Evolutionary conservation across 495 filamentous ascomycete genomes (phyloP).

Genomic region (Hypoxylon subgilvum): DNA sequence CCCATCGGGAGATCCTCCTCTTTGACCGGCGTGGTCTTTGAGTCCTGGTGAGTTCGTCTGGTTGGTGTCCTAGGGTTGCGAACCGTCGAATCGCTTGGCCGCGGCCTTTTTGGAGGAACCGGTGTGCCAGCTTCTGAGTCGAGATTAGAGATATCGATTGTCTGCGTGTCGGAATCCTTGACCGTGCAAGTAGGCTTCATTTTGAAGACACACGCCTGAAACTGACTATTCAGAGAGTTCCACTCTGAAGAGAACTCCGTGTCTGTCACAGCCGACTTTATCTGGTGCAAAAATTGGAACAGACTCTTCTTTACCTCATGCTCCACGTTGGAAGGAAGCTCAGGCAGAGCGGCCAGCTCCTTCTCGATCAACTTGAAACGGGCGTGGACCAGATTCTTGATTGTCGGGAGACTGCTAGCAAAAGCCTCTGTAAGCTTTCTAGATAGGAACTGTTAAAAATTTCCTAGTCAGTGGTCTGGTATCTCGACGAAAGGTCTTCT

Average conservation of each 20-base stretch:
- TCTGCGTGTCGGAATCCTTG: slow-evolving; percentile 37
- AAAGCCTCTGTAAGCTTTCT: slow-evolving; percentile 37
- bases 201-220: slow-evolving; percentile 44
- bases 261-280: slow-evolving; percentile 43
- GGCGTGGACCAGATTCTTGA: slow-evolving; percentile 62
- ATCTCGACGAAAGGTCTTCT: too few relatives aligned
- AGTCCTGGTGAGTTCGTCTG: slow-evolving; percentile 27
- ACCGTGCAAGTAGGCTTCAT: slow-evolving; percentile 54
- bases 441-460: slow-evolving; percentile 34
- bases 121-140: slow-evolving; percentile 34
- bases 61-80: slow-evolving; percentile 22
- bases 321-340: slow-evolving; percentile 60
- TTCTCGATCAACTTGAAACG: slow-evolving; percentile 54
- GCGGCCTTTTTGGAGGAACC: slow-evolving; percentile 32
- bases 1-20: slow-evolving; percentile 18
- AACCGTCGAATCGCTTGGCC: slow-evolving; percentile 33
- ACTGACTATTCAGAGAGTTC: slow-evolving; percentile 42
- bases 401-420: slow-evolving; percentile 56
- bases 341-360: slow-evolving; percentile 59
- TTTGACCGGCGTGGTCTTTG: slow-evolving; percentile 18
- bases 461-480: slow-evolving; percentile 10
- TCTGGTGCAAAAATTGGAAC: slow-evolving; percentile 46
- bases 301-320: slow-evolving; percentile 54
- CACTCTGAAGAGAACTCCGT: slow-evolving; percentile 43
- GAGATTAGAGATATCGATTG: slow-evolving; percentile 39